Evolutionary conservation across 192 early-diverging fungal genomes (phyloP), one percentile per base, ranked within the genome.

Genomic region (Mortierella hygrophila): DNA sequence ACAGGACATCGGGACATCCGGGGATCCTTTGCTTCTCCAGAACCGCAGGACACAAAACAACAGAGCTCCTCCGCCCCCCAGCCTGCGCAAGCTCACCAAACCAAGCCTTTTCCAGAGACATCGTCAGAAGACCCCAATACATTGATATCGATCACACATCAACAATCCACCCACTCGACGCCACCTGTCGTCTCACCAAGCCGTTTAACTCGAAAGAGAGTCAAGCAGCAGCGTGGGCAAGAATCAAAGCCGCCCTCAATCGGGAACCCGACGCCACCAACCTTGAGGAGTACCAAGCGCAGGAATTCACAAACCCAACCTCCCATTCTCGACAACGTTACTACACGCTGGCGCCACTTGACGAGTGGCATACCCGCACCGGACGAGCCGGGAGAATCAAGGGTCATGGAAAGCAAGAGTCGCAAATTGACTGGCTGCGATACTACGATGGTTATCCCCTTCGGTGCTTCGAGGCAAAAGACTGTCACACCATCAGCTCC

Each of bases 271-370:
- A 65, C 60, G 60, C 60, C 29, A 65, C 60, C 60, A 65, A 65
- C 60, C 8, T 15, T 26, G 60, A 65, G 10, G 11, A 26, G 29
- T 4, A 4, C 60, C 60, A 65, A 29, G 8, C n/a, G n/a, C 60
- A 65, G 11, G 8, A 65, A 26, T 65, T 65, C 60, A 32, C 4
- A 9, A 9, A 2, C 29, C 0, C 60, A 65, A 65, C 26, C 32
- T 32, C 60, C 60, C 29, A 32, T 4, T 29, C 26, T 65, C 11
- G 60, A 65, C 26, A 65, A 65, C 13, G 60, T 65, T 32, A 65
- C 60, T 65, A 10, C 26, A 65, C 60, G 60, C 60, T 65, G 60
- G 60, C 60, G 60, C 26, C 60, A 29, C n/a, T 65, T 65, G 60
- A 65, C 60, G 13, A 29, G 60, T 15, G 60, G 29, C 11, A 32